Conservation (phyloP, 1,284 basidiomycete genomes). For the Apiotrichum montevideense region DNA sequence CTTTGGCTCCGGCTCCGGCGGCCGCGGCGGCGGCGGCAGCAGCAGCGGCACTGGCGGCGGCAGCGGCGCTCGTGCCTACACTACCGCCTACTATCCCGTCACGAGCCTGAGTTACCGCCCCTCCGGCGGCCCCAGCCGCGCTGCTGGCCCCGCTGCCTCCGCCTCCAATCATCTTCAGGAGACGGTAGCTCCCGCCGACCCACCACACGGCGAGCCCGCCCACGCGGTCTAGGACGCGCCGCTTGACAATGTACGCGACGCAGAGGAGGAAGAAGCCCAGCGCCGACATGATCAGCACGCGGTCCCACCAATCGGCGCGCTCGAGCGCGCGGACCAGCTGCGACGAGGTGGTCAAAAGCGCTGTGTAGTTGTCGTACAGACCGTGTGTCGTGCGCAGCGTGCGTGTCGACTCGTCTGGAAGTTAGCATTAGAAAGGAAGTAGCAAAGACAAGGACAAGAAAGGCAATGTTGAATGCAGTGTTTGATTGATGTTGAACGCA, state of each 20-base stretch:
- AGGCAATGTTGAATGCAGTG: too few relatives aligned
- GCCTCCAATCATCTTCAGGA: background rate
- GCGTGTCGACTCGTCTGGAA: slow-evolving; percentile 66
- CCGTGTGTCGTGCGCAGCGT: slow-evolving; percentile 66
- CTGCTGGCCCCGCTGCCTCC: background rate
- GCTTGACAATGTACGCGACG: slow-evolving; percentile 76
- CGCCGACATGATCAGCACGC: slow-evolving; percentile 68
- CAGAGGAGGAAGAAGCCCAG: slow-evolving; percentile 77
- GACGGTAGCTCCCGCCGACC: slow-evolving; percentile 14
- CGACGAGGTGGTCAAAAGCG: slow-evolving; percentile 69
- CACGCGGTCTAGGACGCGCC: slow-evolving; percentile 64
- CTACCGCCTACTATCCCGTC: background rate
- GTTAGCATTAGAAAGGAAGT: background rate
- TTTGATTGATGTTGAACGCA: too few relatives aligned
- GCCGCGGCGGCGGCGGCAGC: background rate
- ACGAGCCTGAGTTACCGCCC: background rate
- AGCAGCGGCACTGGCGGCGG: background rate
- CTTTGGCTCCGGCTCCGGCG: background rate
- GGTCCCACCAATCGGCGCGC: slow-evolving; percentile 85
- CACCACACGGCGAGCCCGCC: slow-evolving; percentile 43
- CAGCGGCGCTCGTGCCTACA: background rate
- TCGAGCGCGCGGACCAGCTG: slow-evolving; percentile 77
- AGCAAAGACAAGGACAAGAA: too few relatives aligned
- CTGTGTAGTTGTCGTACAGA: slow-evolving; percentile 70
- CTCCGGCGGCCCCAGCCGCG: background rate